Percentiles rank a stretch among this genome's conserved stretches.
Evolutionary conservation across 768 basidiomycete genomes (phyloP).

Genomic region (Termitomyces heimii): DNA sequence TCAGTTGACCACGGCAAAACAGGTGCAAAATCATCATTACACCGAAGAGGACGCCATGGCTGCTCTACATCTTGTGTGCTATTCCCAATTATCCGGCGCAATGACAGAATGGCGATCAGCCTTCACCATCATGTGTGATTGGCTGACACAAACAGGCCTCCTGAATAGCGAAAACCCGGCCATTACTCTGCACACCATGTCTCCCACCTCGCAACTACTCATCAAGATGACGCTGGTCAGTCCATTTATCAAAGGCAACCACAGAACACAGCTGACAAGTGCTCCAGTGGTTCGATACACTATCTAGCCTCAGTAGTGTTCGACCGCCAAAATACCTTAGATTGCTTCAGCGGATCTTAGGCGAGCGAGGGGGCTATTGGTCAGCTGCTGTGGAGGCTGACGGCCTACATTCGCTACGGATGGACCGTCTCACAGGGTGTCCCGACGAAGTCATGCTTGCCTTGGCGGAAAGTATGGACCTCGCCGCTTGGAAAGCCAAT

Average conservation of each 20-base stretch:
- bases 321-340: slow-evolving; percentile 60
- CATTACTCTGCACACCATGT: slow-evolving; percentile 49
- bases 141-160: slow-evolving; percentile 66
- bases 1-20: slow-evolving; percentile 51
- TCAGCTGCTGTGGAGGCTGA: slow-evolving; percentile 26
- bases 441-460: slow-evolving; percentile 74
- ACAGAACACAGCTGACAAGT: slow-evolving; percentile 10
- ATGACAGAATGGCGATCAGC: slow-evolving; percentile 64
- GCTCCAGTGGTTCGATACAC: slow-evolving; percentile 71
- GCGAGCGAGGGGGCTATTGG: slow-evolving; percentile 44
- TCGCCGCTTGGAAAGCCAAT: slow-evolving; percentile 69
- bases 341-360: slow-evolving; percentile 64
- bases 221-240: slow-evolving; percentile 73
- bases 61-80: slow-evolving; percentile 71
- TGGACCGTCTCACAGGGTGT: slow-evolving; percentile 71
- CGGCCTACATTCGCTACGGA: slow-evolving; percentile 40
- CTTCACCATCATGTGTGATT: slow-evolving; percentile 68
- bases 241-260: slow-evolving; percentile 8
- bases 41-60: slow-evolving; percentile 71
- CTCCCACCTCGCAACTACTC: slow-evolving; percentile 45
- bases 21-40: slow-evolving; percentile 45
- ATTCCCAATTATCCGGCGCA: slow-evolving; percentile 66
- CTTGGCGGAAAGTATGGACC: slow-evolving; percentile 65
- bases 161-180: slow-evolving; percentile 60
- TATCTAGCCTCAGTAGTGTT: slow-evolving; percentile 56